Percentiles rank a stretch among this genome's conserved stretches.
These are phyloP conservation scores for Rhizoclosmatium sp. DNA, from an alignment of 192 early-diverging fungal species.

Conservation along the genomic window DNA sequence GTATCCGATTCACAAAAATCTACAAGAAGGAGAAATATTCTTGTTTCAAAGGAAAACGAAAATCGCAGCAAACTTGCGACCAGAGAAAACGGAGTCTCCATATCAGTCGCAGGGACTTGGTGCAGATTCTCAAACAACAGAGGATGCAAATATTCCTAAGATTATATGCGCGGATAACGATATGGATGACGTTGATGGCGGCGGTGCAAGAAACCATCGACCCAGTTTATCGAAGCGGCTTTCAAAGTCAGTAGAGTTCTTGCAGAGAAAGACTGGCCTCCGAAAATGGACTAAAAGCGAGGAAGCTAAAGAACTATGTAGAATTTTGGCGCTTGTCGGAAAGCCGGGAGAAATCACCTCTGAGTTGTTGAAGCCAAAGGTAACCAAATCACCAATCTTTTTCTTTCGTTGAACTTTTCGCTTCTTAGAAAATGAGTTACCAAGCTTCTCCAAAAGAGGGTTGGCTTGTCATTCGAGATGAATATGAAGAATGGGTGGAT, in stretches of 20 bases:
- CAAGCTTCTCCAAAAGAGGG: slow-evolving; percentile 27
- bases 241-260: neutral
- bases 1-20: slow-evolving; percentile 49
- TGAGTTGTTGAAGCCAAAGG: slow-evolving; percentile 26
- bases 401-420: slow-evolving; percentile 1
- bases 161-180: neutral
- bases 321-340: slow-evolving; percentile 12
- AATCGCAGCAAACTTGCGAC: slow-evolving; percentile 4
- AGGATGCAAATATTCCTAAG: neutral
- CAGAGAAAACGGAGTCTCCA: neutral
- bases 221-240: neutral
- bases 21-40: slow-evolving; percentile 49
- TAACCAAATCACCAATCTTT: neutral
- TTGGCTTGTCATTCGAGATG: slow-evolving; percentile 23
- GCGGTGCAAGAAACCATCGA: neutral
- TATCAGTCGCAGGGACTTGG: neutral
- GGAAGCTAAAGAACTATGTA: slow-evolving; percentile 11
- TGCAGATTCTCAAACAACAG: neutral
- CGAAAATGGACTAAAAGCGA: neutral
- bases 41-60: slow-evolving; percentile 49
- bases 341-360: neutral
- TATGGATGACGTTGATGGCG: slow-evolving; percentile 4
- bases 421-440: slow-evolving; percentile 5
- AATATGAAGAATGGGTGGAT: slow-evolving; percentile 30
- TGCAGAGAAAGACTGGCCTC: neutral